Percentiles rank a stretch among this genome's conserved stretches.
These are phyloP conservation scores for Euphorbia peplus DNA, from an alignment of 345 rosid genomes.

Conservation along the genomic window DNA sequence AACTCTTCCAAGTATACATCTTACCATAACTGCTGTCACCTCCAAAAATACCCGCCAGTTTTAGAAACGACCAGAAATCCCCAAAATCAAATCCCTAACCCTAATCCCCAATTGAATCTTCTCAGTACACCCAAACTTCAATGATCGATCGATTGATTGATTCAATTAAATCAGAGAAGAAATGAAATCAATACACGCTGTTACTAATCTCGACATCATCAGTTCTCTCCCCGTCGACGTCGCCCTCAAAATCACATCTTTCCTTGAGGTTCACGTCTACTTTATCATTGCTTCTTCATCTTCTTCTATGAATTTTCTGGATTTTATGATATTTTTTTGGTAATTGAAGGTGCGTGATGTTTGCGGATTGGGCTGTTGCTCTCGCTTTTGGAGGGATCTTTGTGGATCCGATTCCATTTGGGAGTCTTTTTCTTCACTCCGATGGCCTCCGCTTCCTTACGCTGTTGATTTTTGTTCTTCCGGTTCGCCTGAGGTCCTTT, in stretches of 20 bases:
- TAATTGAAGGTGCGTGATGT: constrained; percentile 47
- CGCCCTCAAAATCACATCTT: constrained; percentile 56
- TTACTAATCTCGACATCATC: constrained; percentile 3
- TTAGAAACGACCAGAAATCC: too few relatives aligned
- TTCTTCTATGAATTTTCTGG: background rate
- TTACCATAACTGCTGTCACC: too few relatives aligned
- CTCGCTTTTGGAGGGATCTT: constrained; percentile 62
- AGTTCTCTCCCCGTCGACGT: constrained; percentile 53
- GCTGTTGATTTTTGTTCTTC: constrained; percentile 21
- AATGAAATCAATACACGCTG: constrained; percentile 29
- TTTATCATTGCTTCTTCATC: background rate
- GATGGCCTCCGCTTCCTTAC: constrained; percentile 54
- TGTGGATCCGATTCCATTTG: constrained; percentile 64
- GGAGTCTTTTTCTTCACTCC: constrained; percentile 48
- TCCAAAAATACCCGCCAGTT: too few relatives aligned
- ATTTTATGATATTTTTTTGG: background rate
- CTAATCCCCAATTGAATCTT: too few relatives aligned
- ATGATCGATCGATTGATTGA: too few relatives aligned
- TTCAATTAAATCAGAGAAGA: background rate
- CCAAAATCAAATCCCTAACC: too few relatives aligned
- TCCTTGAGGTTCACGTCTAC: constrained; percentile 41
- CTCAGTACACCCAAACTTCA: too few relatives aligned
- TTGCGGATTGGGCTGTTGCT: constrained; percentile 61
- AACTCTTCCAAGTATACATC: too few relatives aligned
- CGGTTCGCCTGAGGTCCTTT: constrained; percentile 7